Percentiles rank a stretch among this genome's conserved stretches.
phyloP scores from a whole-genome alignment of 495 filamentous ascomycete genomes.

The Penicillium nucicola region DNA sequence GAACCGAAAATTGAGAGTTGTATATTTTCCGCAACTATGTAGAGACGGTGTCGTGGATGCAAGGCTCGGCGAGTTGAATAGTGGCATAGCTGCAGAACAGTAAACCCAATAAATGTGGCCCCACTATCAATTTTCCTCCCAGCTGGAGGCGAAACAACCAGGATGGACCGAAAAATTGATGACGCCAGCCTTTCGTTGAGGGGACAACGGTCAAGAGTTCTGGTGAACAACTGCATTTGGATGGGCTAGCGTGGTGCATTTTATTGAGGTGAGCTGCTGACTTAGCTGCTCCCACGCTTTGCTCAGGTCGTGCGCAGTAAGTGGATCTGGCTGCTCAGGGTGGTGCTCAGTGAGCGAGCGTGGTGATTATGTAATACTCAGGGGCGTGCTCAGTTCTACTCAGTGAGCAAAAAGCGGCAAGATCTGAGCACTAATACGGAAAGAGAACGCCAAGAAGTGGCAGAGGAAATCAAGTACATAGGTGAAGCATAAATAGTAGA shows the following conservation, averaged over 20 bases:
- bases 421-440: constrained; percentile 11
- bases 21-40: constrained; percentile 5
- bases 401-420: constrained; percentile 6
- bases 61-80: neutral
- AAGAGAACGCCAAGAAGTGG: constrained; percentile 11
- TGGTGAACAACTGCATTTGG: no score
- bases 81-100: neutral
- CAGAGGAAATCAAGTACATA: constrained; percentile 11
- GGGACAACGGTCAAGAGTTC: constrained; percentile 6
- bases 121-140: no score
- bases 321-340: no score
- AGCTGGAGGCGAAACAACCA: constrained; percentile 2
- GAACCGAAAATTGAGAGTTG: constrained; percentile 5
- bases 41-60: constrained; percentile 2
- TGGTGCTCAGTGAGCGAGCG: no score
- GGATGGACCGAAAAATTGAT: constrained; percentile 3
- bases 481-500: no score
- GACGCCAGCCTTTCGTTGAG: constrained; percentile 2
- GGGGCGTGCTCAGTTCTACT: neutral
- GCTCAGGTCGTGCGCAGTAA: no score
- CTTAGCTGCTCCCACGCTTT: neutral
- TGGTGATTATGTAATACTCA: neutral
- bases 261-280: neutral
- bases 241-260: constrained; percentile 3
- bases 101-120: neutral